Evolutionary conservation across 2,329 filamentous ascomycete genomes (phyloP).

Genomic region (Teratosphaeria nubilosa): DNA sequence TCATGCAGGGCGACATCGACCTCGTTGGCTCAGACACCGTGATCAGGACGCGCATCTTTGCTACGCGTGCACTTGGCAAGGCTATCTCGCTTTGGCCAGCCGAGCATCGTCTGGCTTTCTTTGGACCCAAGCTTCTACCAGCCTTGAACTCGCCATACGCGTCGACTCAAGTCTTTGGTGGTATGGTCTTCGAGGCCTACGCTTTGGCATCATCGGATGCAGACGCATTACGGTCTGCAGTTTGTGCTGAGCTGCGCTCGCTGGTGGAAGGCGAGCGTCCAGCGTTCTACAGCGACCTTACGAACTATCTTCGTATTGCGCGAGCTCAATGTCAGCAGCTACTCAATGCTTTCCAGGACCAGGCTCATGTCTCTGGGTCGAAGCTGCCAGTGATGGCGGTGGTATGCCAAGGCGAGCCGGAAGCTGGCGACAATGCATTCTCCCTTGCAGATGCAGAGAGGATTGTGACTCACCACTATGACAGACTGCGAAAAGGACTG

Average conservation of each 20-base stretch:
- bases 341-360: slow-evolving; percentile 82
- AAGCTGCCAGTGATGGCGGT: slow-evolving; percentile 76
- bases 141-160: slow-evolving; percentile 64
- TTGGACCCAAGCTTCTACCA: slow-evolving; percentile 54
- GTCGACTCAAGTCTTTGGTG: slow-evolving; percentile 74
- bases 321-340: slow-evolving; percentile 86
- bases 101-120: slow-evolving; percentile 48
- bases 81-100: slow-evolving; percentile 69
- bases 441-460: slow-evolving; percentile 80
- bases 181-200: slow-evolving; percentile 81
- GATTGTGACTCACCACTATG: slow-evolving; percentile 75
- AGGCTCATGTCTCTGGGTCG: slow-evolving; percentile 66
- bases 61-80: slow-evolving; percentile 75
- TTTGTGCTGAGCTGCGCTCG: slow-evolving; percentile 55
- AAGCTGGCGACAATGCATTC: slow-evolving; percentile 87
- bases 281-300: slow-evolving; percentile 75
- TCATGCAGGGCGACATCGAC: slow-evolving; percentile 95
- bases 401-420: slow-evolving; percentile 84
- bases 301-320: slow-evolving; percentile 79
- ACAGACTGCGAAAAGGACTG: slow-evolving; percentile 79
- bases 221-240: slow-evolving; percentile 45
- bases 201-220: slow-evolving; percentile 46
- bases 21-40: slow-evolving; percentile 82
- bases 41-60: slow-evolving; percentile 78
- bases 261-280: slow-evolving; percentile 78